phyloP scores from a whole-genome alignment of 2,329 filamentous ascomycete species.

The Colletotrichum graminicola region DNA sequence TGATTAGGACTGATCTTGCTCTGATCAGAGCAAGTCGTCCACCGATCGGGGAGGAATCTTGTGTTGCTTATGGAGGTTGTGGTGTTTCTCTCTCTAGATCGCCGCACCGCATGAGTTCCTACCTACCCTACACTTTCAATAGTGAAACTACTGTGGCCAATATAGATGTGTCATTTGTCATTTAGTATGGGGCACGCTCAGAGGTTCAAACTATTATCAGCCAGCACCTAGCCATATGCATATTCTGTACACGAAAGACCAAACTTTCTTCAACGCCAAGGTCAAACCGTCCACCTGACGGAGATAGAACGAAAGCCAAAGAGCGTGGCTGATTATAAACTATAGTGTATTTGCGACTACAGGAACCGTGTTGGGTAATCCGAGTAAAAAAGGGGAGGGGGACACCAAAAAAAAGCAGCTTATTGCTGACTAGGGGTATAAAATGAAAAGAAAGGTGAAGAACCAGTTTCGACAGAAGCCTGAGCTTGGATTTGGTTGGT shows the following conservation, averaged over 20 bases:
- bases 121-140: too few species aligned
- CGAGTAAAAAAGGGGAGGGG: constrained; percentile 22
- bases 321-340: constrained; percentile 29
- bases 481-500: background rate
- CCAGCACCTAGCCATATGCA: background rate
- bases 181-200: background rate
- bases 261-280: constrained; percentile 13
- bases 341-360: constrained; percentile 14
- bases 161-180: too few species aligned
- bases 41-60: too few species aligned
- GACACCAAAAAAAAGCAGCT: constrained; percentile 25
- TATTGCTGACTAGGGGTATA: constrained; percentile 40
- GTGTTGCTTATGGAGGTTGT: too few species aligned
- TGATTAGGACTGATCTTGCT: too few species aligned
- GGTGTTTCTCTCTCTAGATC: too few species aligned
- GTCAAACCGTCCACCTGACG: constrained; percentile 12
- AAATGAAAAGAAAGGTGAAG: constrained; percentile 28
- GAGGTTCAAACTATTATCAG: background rate
- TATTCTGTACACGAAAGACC: background rate
- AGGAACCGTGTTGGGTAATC: constrained; percentile 12
- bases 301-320: background rate
- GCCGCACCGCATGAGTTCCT: too few species aligned
- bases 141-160: background rate
- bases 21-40: too few species aligned
- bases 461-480: background rate